These are phyloP conservation scores for Gilbertella persicaria DNA, from an alignment of 371 early-diverging fungal genomes.

Conservation along the genomic window DNA sequence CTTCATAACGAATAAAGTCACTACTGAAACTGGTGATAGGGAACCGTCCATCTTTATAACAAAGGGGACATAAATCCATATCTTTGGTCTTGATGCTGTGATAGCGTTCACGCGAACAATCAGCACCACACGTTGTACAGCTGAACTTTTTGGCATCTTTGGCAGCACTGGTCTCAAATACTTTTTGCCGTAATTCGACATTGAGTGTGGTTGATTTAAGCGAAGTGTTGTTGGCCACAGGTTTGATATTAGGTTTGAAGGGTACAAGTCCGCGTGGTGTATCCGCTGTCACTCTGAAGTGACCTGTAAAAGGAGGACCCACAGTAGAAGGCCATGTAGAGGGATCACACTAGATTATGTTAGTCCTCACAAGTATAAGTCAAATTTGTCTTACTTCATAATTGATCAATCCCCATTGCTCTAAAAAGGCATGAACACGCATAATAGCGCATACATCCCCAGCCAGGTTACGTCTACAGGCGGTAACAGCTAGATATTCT, in stretches of 20 bases:
- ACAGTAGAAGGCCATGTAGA: constrained; percentile 92
- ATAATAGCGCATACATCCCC: constrained; percentile 98
- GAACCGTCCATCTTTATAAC: constrained; percentile 94
- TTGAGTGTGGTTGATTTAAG: constrained; percentile 22
- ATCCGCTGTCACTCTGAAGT: constrained; percentile 94
- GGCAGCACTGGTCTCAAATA: constrained; percentile 50
- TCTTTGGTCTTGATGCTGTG: constrained; percentile 80
- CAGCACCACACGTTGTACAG: constrained; percentile 91
- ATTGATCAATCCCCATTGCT: constrained; percentile 99
- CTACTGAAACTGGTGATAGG: constrained; percentile 81
- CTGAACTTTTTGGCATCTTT: constrained; percentile 48
- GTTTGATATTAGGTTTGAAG: constrained; percentile 66
- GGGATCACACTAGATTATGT: constrained; percentile 73
- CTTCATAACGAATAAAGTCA: constrained; percentile 83
- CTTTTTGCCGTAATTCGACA: constrained; percentile 56
- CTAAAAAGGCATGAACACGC: constrained; percentile 96
- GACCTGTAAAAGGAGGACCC: constrained; percentile 94
- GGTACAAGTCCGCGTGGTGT: constrained; percentile 93
- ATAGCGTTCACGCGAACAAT: constrained; percentile 80
- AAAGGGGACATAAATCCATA: constrained; percentile 85
- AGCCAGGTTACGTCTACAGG: constrained; percentile 91
- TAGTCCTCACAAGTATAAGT: background rate
- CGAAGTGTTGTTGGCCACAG: constrained; percentile 1
- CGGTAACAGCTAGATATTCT: constrained; percentile 96
- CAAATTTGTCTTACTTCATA: constrained; percentile 74